Conservation (phyloP, 2,329 filamentous ascomycete genomes). For the Paecilomyces variotii region DNA sequence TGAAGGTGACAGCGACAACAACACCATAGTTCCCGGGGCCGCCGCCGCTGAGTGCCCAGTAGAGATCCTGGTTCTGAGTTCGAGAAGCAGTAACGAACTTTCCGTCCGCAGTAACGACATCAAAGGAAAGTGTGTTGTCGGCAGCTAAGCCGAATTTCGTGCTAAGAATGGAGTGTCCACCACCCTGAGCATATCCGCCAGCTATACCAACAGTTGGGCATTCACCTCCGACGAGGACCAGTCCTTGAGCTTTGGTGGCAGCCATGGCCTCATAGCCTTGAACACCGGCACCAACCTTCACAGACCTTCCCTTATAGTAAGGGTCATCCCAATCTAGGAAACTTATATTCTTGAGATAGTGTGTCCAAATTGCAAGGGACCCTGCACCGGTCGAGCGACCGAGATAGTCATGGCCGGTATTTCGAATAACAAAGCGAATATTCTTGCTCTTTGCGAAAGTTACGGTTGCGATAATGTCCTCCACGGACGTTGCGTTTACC, state of each 20-base stretch:
- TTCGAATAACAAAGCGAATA: slow-evolving; percentile 42
- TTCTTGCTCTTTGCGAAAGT: slow-evolving; percentile 41
- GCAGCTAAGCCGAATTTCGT: slow-evolving; percentile 51
- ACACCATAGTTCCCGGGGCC: slow-evolving; percentile 54
- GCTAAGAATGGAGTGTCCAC: slow-evolving; percentile 49
- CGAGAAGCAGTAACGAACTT: slow-evolving; percentile 42
- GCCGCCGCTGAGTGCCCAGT: slow-evolving; percentile 56
- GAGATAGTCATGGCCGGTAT: slow-evolving; percentile 34
- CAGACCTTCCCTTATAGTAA: slow-evolving; percentile 43
- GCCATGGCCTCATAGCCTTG: slow-evolving; percentile 43
- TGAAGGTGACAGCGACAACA: slow-evolving; percentile 48
- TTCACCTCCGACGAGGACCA: slow-evolving; percentile 49
- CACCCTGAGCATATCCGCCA: slow-evolving; percentile 55
- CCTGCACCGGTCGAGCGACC: slow-evolving; percentile 50
- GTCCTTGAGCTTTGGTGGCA: slow-evolving; percentile 36
- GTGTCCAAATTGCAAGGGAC: slow-evolving; percentile 27
- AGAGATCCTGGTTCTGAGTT: slow-evolving; percentile 47
- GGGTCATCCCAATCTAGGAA: slow-evolving; percentile 25
- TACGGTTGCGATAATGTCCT: slow-evolving; percentile 16
- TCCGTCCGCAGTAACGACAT: slow-evolving; percentile 49
- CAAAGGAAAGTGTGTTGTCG: slow-evolving; percentile 50
- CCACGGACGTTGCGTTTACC: slow-evolving; percentile 23
- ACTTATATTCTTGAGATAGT: slow-evolving; percentile 22
- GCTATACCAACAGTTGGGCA: slow-evolving; percentile 49
- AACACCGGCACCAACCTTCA: slow-evolving; percentile 50